These are phyloP conservation scores for Salix koriyanagi DNA, from an alignment of 345 rosid genomes.

Conservation along the genomic window DNA sequence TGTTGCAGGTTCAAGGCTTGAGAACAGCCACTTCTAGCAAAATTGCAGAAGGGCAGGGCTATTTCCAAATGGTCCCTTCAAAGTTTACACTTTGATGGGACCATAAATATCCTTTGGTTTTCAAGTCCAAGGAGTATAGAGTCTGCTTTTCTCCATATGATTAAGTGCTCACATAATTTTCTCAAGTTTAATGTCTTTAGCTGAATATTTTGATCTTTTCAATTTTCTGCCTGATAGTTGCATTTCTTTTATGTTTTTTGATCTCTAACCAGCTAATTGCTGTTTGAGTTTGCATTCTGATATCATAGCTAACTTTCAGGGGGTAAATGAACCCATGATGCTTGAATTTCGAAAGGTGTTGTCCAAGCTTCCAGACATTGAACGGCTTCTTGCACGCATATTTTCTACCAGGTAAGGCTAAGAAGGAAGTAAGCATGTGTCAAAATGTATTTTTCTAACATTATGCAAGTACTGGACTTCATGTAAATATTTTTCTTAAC, in stretches of 20 bases:
- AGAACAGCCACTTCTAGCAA: neutral
- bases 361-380: conserved; percentile 90
- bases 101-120: neutral
- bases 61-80: neutral
- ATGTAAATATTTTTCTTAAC: neutral
- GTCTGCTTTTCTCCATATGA: neutral
- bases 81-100: neutral
- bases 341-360: conserved; percentile 73
- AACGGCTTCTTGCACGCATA: conserved; percentile 76
- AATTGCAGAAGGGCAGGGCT: neutral
- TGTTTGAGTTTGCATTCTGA: conserved; percentile 2
- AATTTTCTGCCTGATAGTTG: neutral
- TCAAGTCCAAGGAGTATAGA: neutral
- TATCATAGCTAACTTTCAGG: conserved; percentile 42
- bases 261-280: neutral
- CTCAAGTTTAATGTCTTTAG: neutral
- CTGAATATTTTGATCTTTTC: neutral
- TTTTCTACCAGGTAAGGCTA: conserved; percentile 70
- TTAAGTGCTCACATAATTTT: neutral
- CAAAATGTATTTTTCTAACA: conserved; percentile 1
- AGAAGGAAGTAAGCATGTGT: conserved; percentile 9
- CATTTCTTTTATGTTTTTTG: neutral
- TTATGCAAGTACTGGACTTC: neutral
- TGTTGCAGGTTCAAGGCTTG: neutral
- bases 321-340: conserved; percentile 52